These are phyloP conservation scores for Kuraishia piskuri DNA, from an alignment of 805 yeast genomes.

Conservation along the genomic window DNA sequence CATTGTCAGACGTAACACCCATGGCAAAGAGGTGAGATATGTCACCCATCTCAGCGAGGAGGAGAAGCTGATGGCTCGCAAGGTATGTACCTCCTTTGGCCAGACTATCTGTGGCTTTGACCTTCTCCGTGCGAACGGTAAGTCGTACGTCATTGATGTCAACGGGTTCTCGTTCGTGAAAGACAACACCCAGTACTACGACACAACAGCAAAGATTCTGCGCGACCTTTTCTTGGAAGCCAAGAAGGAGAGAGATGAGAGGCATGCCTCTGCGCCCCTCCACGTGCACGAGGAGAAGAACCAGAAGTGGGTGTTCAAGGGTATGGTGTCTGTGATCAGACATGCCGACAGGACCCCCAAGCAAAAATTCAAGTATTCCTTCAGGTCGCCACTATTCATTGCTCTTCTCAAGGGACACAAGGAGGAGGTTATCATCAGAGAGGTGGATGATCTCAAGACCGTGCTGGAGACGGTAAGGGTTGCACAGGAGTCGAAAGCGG, in stretches of 20 bases:
- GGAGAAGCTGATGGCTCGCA: constrained; percentile 75
- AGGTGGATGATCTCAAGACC: constrained; percentile 74
- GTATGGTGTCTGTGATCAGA: constrained; percentile 82
- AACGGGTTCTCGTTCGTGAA: constrained; percentile 97
- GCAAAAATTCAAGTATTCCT: constrained; percentile 94
- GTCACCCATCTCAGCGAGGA: constrained; percentile 69
- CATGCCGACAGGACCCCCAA: constrained; percentile 99
- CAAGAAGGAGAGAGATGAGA: constrained; percentile 35
- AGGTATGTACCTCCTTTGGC: constrained; percentile 66
- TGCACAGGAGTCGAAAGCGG: constrained; percentile 73
- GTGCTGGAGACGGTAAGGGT: constrained; percentile 77
- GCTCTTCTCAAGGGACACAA: constrained; percentile 87
- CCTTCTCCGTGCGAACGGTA: constrained; percentile 78
- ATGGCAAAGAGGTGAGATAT: constrained; percentile 93
- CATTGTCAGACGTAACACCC: constrained; percentile 91
- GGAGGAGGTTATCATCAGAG: constrained; percentile 92
- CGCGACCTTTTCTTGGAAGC: constrained; percentile 67
- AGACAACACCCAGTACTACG: constrained; percentile 82
- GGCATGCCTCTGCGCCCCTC: constrained; percentile 21
- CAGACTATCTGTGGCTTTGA: constrained; percentile 98
- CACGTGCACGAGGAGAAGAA: constrained; percentile 43
- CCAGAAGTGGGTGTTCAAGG: constrained; percentile 96
- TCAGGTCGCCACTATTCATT: constrained; percentile 78
- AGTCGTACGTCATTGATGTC: constrained; percentile 91
- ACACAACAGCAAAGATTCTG: constrained; percentile 68